Evolutionary conservation across 768 basidiomycete genomes (phyloP).

Genomic region (Phallus indusiatus): DNA sequence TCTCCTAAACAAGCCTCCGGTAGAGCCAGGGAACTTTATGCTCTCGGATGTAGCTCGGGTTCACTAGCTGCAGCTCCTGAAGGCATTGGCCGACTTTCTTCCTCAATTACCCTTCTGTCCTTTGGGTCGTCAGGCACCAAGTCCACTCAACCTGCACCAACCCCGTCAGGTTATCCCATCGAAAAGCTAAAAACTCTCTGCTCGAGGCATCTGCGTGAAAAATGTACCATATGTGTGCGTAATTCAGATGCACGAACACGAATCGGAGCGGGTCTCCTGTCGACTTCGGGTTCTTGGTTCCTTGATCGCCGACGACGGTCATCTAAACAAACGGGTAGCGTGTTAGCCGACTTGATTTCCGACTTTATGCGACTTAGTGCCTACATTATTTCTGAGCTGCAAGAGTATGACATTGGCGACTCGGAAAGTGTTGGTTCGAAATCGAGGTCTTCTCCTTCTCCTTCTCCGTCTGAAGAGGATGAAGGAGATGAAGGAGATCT

Average conservation of each 20-base stretch:
- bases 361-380: conserved; percentile 73
- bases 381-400: conserved; percentile 62
- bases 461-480: too few relatives aligned
- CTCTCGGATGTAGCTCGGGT: conserved; percentile 3
- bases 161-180: not conserved
- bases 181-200: conserved; percentile 2
- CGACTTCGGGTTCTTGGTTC: not conserved
- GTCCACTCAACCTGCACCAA: not conserved
- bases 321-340: conserved; percentile 2
- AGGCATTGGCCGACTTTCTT: not conserved
- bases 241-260: not conserved
- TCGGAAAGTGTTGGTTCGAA: conserved; percentile 5
- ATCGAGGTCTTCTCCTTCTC: not conserved
- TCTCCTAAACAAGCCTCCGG: conserved; percentile 10
- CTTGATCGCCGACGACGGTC: not conserved
- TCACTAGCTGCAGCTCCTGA: not conserved
- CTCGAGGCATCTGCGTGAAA: not conserved
- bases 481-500: not conserved
- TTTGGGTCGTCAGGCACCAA: not conserved
- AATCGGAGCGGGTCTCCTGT: conserved; percentile 4
- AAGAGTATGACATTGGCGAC: conserved; percentile 28
- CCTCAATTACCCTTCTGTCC: not conserved
- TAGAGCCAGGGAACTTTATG: conserved; percentile 12
- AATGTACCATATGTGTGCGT: not conserved
- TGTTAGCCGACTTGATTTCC: conserved; percentile 16